Conservation (phyloP, 2,329 filamentous ascomycete species). For the Tolypocladium amazonense region DNA sequence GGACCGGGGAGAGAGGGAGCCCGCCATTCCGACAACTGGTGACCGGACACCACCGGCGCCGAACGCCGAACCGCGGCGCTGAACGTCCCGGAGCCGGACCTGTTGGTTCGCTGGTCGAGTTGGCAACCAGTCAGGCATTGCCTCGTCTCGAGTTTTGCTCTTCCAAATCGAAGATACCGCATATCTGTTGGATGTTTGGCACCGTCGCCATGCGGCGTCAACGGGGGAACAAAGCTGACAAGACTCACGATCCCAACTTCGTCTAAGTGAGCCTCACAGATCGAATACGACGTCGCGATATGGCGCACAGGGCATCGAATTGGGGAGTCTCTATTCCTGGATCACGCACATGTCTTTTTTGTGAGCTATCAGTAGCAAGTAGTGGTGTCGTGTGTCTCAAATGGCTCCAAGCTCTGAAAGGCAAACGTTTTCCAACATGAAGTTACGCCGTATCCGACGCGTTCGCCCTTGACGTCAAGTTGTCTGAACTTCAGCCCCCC, state of each 20-base stretch:
- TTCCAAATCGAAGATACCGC: no score
- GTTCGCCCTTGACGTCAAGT: not conserved
- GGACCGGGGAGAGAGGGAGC: not conserved
- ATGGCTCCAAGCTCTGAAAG: not conserved
- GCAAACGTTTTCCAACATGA: not conserved
- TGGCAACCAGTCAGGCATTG: no score
- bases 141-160: no score
- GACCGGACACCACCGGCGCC: not conserved
- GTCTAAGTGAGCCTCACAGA: not conserved
- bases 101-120: no score
- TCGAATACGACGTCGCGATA: not conserved
- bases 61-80: not conserved
- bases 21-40: not conserved
- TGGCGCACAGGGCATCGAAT: no score
- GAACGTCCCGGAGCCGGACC: not conserved
- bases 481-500: not conserved
- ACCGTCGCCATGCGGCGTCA: not conserved
- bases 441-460: not conserved
- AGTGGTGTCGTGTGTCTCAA: not conserved
- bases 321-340: not conserved
- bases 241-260: no score
- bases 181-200: no score
- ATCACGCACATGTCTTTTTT: not conserved
- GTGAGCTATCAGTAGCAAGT: not conserved
- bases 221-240: no score